Conservation (phyloP, 768 basidiomycete species). For the Suillus plorans region DNA sequence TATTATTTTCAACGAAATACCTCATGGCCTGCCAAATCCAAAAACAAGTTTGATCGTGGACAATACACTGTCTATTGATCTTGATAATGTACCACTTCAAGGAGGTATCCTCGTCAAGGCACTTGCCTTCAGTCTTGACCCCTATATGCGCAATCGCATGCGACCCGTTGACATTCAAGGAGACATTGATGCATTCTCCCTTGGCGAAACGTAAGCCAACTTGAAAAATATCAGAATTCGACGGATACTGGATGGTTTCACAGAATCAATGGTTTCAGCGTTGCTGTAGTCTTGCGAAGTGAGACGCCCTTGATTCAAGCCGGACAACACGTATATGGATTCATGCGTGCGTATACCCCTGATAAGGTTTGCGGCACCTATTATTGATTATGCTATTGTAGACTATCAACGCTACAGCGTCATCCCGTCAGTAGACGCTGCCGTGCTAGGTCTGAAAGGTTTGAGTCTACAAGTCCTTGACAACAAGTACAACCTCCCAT, state of each 20-base stretch:
- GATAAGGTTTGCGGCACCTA: background rate
- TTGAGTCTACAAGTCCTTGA: slow-evolving; percentile 16
- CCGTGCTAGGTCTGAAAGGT: background rate
- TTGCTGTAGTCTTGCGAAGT: slow-evolving; percentile 47
- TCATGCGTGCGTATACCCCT: slow-evolving; percentile 17
- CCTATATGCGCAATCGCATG: slow-evolving; percentile 44
- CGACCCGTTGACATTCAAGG: slow-evolving; percentile 20
- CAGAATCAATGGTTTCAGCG: slow-evolving; percentile 34
- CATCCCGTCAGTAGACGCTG: slow-evolving; percentile 14
- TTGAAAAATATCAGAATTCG: background rate
- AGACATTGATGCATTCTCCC: slow-evolving; percentile 13
- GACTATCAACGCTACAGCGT: slow-evolving; percentile 3
- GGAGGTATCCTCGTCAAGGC: slow-evolving; percentile 52
- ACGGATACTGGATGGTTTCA: background rate
- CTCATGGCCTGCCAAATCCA: slow-evolving; percentile 38
- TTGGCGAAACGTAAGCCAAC: slow-evolving; percentile 17
- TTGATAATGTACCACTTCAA: slow-evolving; percentile 43
- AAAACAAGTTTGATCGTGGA: slow-evolving; percentile 49
- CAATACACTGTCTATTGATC: slow-evolving; percentile 45
- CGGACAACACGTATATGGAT: slow-evolving; percentile 43
- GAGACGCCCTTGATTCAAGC: slow-evolving; percentile 32
- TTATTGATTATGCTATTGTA: background rate
- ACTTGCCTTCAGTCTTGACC: slow-evolving; percentile 47
- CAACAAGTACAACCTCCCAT: slow-evolving; percentile 29
- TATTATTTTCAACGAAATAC: slow-evolving; percentile 38